Evolutionary conservation across 2,329 filamentous ascomycete genomes (phyloP), one percentile per base, ranked within the genome.

Genomic region (Penicillium sp.): DNA sequence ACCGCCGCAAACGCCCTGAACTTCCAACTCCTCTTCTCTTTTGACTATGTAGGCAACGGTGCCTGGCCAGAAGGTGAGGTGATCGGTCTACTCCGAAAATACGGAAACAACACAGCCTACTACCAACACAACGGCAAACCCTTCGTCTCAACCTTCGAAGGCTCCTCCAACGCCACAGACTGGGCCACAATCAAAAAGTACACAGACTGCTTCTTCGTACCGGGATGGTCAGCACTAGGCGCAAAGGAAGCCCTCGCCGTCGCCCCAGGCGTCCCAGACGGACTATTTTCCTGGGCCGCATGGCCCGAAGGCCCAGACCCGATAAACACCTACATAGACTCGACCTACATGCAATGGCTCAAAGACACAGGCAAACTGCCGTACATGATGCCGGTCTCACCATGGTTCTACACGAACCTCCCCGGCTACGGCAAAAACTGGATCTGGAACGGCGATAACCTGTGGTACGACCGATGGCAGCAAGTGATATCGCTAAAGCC

Each of bases 381-480:
- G 4, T 81, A 76, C 54, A 83, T 84, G 79, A 83, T 83, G 80
- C 77, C 81, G 2, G 78, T 83, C n/a, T 81, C 80, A 0, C 82
- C 83, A 0, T 85, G 82, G 82, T 82, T 78, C 67, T 82, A 72
- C 69, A 86, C 85, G 49, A 82, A 85, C 57, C 73, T 86, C 3
- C 80, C 82, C 0, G 74, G 75, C 7, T 86, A 79, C 64, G 70
- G 74, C 42, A 87, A 87, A 73, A 85, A 86, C 66, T 88, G 85
- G 84, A 74, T 86, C 6, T 88, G 83, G 77, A 78, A 79, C 23
- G 82, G 83, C n/a, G 85, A 87, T 62, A 76, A 81, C 55, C 70
- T 88, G 13, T 89, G 86, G 84, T 80, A 78, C 60, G 75, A 83
- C 53, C 81, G 85, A 9, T 87, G 85, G 85, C 71, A 78, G 51